Evolutionary conservation across 371 early-diverging fungal genomes (phyloP).

Genomic region (Rhizopus stolonifer): DNA sequence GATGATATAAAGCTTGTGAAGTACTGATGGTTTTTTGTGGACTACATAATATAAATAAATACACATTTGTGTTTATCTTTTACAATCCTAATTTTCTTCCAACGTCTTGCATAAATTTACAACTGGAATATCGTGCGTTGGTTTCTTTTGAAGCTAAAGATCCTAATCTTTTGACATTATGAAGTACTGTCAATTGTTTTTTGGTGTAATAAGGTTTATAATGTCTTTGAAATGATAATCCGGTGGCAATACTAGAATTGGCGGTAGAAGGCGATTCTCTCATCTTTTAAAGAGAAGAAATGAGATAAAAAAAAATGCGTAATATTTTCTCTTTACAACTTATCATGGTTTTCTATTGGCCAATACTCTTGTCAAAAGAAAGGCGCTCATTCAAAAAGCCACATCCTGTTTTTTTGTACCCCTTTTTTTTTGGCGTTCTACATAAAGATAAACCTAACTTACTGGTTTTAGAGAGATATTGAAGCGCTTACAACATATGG

Average conservation of each 20-base stretch:
- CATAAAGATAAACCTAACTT: too few relatives aligned
- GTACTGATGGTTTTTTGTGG: slow-evolving; percentile 75
- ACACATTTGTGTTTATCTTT: neutral
- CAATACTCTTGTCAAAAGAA: too few relatives aligned
- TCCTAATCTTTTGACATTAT: slow-evolving; percentile 28
- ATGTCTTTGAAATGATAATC: slow-evolving; percentile 35
- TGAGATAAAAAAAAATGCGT: neutral
- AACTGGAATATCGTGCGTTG: slow-evolving; percentile 33
- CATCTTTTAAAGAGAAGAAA: neutral
- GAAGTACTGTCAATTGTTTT: slow-evolving; percentile 35
- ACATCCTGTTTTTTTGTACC: too few relatives aligned
- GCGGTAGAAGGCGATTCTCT: neutral
- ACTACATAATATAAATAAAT: slow-evolving; percentile 27
- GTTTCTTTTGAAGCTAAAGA: slow-evolving; percentile 29
- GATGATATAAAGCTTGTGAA: slow-evolving; percentile 71
- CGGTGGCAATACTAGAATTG: slow-evolving; percentile 26
- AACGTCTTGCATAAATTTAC: slow-evolving; percentile 52
- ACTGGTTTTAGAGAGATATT: too few relatives aligned
- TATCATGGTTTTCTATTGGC: too few relatives aligned
- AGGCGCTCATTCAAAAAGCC: too few relatives aligned
- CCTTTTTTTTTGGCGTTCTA: too few relatives aligned
- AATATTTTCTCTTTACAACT: too few relatives aligned
- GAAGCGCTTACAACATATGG: too few relatives aligned
- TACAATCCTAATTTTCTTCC: slow-evolving; percentile 53
- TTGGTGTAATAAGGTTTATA: slow-evolving; percentile 47